Evolutionary conservation across 2,329 filamentous ascomycete genomes (phyloP), one percentile per base, ranked within the genome.

Genomic region (Trichoderma arundinaceum): DNA sequence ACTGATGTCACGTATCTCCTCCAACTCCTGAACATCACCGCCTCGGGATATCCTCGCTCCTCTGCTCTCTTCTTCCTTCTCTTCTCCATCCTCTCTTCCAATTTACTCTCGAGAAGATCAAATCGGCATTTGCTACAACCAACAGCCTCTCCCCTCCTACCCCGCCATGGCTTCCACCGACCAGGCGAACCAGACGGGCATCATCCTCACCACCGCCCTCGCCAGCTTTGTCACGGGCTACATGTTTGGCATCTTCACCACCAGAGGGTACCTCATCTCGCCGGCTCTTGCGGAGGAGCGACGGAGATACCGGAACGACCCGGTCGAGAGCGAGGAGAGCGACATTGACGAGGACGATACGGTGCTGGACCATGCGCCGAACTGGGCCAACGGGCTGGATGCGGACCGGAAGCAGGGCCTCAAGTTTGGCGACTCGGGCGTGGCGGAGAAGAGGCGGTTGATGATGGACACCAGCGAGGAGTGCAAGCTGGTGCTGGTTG

Each of bases 401-500:
- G 87, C 86, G 5, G 87, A 90, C 73, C 77, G 77, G 57, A 80
- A 78, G 52, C 86, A 90, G 73, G 87, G 87, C 0, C 75, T 90
- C 67, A 78, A 81, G 48, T 59, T 66, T 43, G 74, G 74, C 58
- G 72, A 73, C 60, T 43, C 67, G 10, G 69, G 65, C 15, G 54
- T 58, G 39, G 53, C 46, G 44, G 80, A 84, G 71, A 72, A 83
- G 72, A 81, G 76, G 68, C 80, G 76, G 66, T 81, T 70, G 22
- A 57, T 71, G 65, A 19, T 39, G 39, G 72, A 77, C 28, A 74
- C 71, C 44, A 83, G 81, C 28, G 94, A 97, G 78, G 94, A 97
- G 77, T 97, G 94, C 82, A 98, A 98, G 81, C 83, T 98, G 66
- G 92, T 97, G 13, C 82, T 99, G 39, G 92, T 97, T 4, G 94